Evolutionary conservation across 306 rosid species (phyloP).

Genomic region (Cyamopsis tetragonoloba): DNA sequence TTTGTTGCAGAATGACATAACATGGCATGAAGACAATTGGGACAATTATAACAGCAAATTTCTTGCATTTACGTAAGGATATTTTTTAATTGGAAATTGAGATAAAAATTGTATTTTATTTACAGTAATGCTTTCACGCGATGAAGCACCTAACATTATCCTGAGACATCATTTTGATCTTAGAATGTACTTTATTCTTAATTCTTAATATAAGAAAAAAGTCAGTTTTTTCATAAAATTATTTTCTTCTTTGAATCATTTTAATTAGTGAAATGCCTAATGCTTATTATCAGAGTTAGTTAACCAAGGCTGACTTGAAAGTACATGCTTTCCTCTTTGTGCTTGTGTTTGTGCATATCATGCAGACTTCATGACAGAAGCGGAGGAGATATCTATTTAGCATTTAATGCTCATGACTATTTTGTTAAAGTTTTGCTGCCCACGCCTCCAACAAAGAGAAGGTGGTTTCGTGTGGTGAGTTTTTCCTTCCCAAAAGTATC

Average conservation of each 20-base stretch:
- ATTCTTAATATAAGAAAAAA: background rate
- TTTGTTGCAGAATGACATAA: conserved; percentile 65
- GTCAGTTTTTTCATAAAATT: background rate
- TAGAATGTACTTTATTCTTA: conserved; percentile 7
- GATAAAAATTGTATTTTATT: background rate
- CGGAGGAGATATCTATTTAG: conserved; percentile 78
- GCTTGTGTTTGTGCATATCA: conserved; percentile 11
- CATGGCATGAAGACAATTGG: conserved; percentile 98
- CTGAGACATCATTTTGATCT: conserved; percentile 6
- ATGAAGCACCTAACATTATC: conserved; percentile 5
- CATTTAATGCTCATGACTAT: conserved; percentile 84
- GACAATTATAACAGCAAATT: conserved; percentile 71
- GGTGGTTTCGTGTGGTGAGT: conserved; percentile 94
- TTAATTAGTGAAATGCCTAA: background rate
- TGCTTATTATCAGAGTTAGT: background rate
- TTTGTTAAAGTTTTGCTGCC: conserved; percentile 50
- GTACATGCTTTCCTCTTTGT: conserved; percentile 8
- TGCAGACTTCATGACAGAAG: conserved; percentile 73
- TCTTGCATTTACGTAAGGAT: conserved; percentile 90
- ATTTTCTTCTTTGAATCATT: conserved; percentile 5
- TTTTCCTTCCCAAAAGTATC: background rate
- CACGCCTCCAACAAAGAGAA: conserved; percentile 53
- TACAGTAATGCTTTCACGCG: background rate
- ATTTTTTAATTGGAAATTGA: conserved; percentile 8
- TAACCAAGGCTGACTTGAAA: conserved; percentile 6